These are phyloP conservation scores for Dictyostelium gargantuum DNA, from an alignment of 208 protist genomes.

Conservation along the genomic window DNA sequence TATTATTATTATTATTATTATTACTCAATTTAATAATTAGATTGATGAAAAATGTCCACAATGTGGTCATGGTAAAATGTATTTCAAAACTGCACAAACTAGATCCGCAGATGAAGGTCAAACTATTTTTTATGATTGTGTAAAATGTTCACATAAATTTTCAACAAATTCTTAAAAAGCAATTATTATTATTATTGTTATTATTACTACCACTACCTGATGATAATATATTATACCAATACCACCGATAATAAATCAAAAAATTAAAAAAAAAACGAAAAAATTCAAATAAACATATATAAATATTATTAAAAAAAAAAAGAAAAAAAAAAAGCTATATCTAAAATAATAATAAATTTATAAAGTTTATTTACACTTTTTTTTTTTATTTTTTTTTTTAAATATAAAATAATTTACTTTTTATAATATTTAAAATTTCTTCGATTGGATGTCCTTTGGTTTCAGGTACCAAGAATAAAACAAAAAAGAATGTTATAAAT, in stretches of 20 bases:
- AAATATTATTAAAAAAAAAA: too few species aligned
- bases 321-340: too few species aligned
- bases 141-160: constrained; percentile 74
- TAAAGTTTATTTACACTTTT: too few species aligned
- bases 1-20: neutral
- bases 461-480: constrained; percentile 19
- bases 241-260: too few species aligned
- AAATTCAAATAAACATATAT: too few species aligned
- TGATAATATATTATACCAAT: too few species aligned
- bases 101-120: constrained; percentile 88
- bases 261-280: too few species aligned
- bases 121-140: constrained; percentile 88
- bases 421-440: constrained; percentile 8
- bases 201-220: too few species aligned
- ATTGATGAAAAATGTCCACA: constrained; percentile 86
- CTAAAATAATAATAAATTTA: too few species aligned
- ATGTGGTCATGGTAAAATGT: constrained; percentile 82
- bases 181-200: neutral
- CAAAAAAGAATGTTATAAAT: neutral
- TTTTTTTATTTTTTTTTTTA: neutral
- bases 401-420: neutral
- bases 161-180: constrained; percentile 45
- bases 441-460: constrained; percentile 36
- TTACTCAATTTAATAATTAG: neutral
- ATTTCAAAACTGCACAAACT: constrained; percentile 86